Base-by-base conservation (phyloP, 306 rosid genomes). In the Quercus berberidifolia region DNA sequence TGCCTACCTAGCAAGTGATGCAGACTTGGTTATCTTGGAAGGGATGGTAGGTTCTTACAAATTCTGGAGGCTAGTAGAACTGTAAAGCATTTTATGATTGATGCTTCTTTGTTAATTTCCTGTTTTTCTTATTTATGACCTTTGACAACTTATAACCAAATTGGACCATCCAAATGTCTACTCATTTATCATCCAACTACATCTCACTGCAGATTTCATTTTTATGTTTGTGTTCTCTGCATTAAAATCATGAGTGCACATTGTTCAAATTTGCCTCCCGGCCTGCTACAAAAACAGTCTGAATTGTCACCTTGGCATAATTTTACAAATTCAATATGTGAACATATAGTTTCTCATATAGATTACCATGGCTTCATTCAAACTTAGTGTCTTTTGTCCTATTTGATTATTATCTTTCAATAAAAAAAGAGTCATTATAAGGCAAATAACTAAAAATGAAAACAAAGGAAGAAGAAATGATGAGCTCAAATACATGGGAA, bases 21-120 rank as follows among this genome's bases (percentile, higher is more conserved):
- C 97, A 57, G 97, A 93, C 88, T 86, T 95, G 23, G 97, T 93
- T 77, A 74, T 95, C 80, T 82, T 89, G 85, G 99, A 95, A 91
- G 99, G 99, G 80, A 95, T 95, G 99, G 99, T 95, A 82, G 87
- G 90, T 87, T 85, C 69, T 81, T 78, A 46, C 55, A 60, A 62
- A 12, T 74, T 74, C 54, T 43, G 49, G 67, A 33, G 70, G 26
- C 74, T 77, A 56, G 77, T 55, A 33, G 78, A 75, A 76, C 72
- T 35, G 38, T 77, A 55, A 41, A 19, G 57, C 18, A 10, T 59
- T 62, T 3, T 28, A 1, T 43, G 75, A 52, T 15, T 30, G 56
- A 43, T 51, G 26, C 58, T 76, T 52, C 26, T 51, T 70, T 20
- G 11, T 70, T 18, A 55, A 70, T 28, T 73, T 52, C 49, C 30